These are phyloP conservation scores for Didymella segeticola DNA, from an alignment of 2,329 filamentous ascomycete genomes.

Conservation along the genomic window DNA sequence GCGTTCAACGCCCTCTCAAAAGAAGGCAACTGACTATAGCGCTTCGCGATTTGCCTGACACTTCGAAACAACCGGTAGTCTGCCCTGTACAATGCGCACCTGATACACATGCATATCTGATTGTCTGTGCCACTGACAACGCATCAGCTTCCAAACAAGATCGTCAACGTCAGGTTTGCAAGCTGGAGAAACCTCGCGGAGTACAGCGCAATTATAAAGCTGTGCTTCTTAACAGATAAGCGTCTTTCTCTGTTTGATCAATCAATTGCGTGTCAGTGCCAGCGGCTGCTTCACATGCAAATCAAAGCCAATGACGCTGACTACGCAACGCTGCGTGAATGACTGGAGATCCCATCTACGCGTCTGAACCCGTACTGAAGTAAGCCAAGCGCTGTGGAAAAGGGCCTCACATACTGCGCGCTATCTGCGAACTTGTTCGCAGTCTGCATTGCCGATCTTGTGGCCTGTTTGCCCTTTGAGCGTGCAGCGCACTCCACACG, in stretches of 20 bases:
- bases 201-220: neutral
- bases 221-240: neutral
- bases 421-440: slow-evolving; percentile 23
- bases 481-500: slow-evolving; percentile 4
- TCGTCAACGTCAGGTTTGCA: slow-evolving; percentile 2
- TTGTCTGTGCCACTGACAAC: slow-evolving; percentile 2
- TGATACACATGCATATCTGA: slow-evolving; percentile 2
- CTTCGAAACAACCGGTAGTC: neutral
- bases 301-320: neutral
- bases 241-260: neutral
- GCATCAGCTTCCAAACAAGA: neutral
- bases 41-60: slow-evolving; percentile 8
- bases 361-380: neutral
- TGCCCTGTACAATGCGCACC: slow-evolving; percentile 2
- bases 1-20: slow-evolving; percentile 10
- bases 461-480: slow-evolving; percentile 6
- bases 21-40: slow-evolving; percentile 20
- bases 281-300: neutral
- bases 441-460: slow-evolving; percentile 21
- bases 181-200: slow-evolving; percentile 3
- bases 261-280: neutral
- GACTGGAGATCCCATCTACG: neutral
- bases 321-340: neutral
- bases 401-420: slow-evolving; percentile 1
- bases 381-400: neutral